Conservation (phyloP, 768 basidiomycete genomes). For the Porphyrellus cyaneotinctus region DNA sequence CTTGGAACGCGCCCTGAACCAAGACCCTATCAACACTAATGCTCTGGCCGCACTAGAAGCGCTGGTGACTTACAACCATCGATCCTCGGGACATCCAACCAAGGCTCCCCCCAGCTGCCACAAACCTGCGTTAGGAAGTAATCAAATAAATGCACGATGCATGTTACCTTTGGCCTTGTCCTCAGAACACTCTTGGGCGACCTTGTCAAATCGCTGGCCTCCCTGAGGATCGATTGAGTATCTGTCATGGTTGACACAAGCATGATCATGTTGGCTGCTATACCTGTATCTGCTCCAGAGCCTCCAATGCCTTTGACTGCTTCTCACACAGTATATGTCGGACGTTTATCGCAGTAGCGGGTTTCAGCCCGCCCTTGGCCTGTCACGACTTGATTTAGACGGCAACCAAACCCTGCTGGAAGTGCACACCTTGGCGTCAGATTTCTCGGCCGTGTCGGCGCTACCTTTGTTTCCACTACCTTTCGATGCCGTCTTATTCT, state of each 20-base stretch:
- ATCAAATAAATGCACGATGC: not conserved
- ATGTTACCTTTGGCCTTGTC: conserved; percentile 79
- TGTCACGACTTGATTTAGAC: conserved; percentile 14
- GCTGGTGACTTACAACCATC: conserved; percentile 58
- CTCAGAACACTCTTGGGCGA: conserved; percentile 86
- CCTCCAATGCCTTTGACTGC: conserved; percentile 74
- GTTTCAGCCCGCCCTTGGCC: conserved; percentile 62
- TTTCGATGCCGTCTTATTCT: conserved; percentile 27
- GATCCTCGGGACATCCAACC: conserved; percentile 86
- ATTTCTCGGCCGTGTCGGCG: conserved; percentile 15
- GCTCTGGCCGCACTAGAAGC: not conserved
- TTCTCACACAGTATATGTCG: conserved; percentile 89
- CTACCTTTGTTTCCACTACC: conserved; percentile 17
- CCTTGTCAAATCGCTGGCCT: conserved; percentile 81
- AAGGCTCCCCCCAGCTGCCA: conserved; percentile 80
- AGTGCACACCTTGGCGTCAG: conserved; percentile 23
- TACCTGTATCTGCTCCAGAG: conserved; percentile 76
- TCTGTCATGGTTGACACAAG: not conserved
- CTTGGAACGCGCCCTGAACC: conserved; percentile 67
- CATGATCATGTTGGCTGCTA: not conserved
- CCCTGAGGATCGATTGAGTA: conserved; percentile 39
- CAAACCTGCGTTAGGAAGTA: not conserved
- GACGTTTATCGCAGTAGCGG: conserved; percentile 80
- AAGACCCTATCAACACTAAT: not conserved
- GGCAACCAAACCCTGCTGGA: not conserved